Conservation (phyloP, 2,329 filamentous ascomycete genomes). For the Diplodia mutila region DNA sequence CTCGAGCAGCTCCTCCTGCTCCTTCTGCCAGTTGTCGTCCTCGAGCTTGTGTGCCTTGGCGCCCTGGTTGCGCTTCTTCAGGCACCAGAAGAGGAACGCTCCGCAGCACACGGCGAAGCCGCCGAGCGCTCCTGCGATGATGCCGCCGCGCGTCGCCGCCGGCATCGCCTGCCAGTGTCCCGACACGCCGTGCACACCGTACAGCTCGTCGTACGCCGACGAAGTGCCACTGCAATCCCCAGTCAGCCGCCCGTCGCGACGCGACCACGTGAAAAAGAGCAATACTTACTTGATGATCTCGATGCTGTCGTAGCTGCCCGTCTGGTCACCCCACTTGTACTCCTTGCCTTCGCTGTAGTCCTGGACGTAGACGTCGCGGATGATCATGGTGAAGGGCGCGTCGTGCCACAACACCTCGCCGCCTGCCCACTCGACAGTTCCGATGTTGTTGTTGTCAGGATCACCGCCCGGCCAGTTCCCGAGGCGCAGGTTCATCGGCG, state of each 20-base stretch:
- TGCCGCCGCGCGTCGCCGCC: conserved; percentile 40
- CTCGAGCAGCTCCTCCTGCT: conserved; percentile 30
- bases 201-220: conserved; percentile 39
- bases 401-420: conserved; percentile 68
- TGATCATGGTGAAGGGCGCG: conserved; percentile 74
- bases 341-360: conserved; percentile 63
- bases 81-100: conserved; percentile 42
- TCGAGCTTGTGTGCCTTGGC: conserved; percentile 39
- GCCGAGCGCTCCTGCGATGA: conserved; percentile 31
- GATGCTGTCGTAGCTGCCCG: conserved; percentile 63
- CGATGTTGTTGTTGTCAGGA: conserved; percentile 45
- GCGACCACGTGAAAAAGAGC: conserved; percentile 28
- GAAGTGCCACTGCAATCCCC: conserved; percentile 38
- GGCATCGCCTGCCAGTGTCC: conserved; percentile 42
- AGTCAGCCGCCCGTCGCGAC: not conserved
- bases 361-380: conserved; percentile 62
- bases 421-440: conserved; percentile 60
- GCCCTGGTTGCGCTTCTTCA: conserved; percentile 45
- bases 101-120: conserved; percentile 35
- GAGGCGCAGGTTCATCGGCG: conserved; percentile 71
- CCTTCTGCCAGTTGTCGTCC: conserved; percentile 41
- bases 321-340: conserved; percentile 66
- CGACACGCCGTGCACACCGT: conserved; percentile 40
- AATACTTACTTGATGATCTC: conserved; percentile 48
- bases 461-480: conserved; percentile 69